Evolutionary conservation across 257 asterid genomes (phyloP), one percentile per base, ranked within the genome.

Genomic region (Misopates orontium): DNA sequence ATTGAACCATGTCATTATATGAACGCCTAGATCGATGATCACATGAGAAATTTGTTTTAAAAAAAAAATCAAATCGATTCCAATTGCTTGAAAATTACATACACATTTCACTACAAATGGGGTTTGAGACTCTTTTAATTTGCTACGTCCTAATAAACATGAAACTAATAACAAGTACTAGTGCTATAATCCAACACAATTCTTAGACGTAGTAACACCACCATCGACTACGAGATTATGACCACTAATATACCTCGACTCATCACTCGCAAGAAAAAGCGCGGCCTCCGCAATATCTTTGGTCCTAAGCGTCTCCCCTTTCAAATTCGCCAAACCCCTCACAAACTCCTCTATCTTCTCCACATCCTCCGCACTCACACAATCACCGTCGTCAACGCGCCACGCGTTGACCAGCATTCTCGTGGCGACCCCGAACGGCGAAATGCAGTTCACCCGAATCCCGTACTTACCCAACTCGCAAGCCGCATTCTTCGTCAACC

Each of bases 391-490:
- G 0, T 23, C 75, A n/a, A 11, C 45, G 62, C 79, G 68, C 97
- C 96, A 90, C 32, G 95, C 97, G 13, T 79, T 64, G 67, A 87
- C 76, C 77, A 90, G 72, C 96, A 90, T 90, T 2, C 85, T 75
- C 20, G 97, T 90, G n/a, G 96, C 97, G 67, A 87, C 97, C 1
- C 97, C 97, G 44, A 90, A 90, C 10, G 97, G 97, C 39, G 96
- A 90, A 1, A 90, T 84, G 80, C 97, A 84, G 31, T 90, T 90
- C 0, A 87, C 97, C 47, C 96, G 48, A 1, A 90, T 86, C 31
- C 97, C 97, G 10, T 84, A 78, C 41, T 78, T 53, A 1, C 97
- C 97, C 55, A 90, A 66, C 68, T 90, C 97, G 17, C 95, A 87
- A 7, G 96, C 96, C 48, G 82, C 84, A 44, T 90, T 90, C 75